Base-by-base conservation (phyloP, 2,329 filamentous ascomycete genomes). In the Aotearoamyces nothofagi region DNA sequence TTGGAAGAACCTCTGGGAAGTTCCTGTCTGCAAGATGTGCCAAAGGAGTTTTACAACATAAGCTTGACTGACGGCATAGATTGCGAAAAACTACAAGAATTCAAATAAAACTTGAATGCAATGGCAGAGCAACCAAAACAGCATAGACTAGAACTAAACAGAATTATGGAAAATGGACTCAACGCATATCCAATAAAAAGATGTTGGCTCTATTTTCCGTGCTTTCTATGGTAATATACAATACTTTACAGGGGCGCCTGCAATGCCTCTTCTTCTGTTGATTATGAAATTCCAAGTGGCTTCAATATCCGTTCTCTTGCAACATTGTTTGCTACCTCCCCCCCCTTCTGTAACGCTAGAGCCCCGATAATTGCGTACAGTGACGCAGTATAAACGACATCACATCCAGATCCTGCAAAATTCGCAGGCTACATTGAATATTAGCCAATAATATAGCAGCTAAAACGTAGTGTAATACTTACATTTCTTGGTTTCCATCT, bases 401-500 rank as follows among this genome's bases (percentile, higher is more conserved):
- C 68, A 15, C 78, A 54, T 40, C 90, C 90, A 0, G 83, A 93
- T 11, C 60, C 57, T 29, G 66, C 52, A 30, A 92, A 62, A 42
- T 84, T 75, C 36, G 75, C 60, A 13, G 73, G 66, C 67, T 75
- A 36, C 10, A 24, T 20, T 7, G 12, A 4, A 25, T 17, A 17
- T 32, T 29, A 31, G 26, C 16, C n/a, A 15, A 22, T 26, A n/a
- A 10, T 19, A 5, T 22, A 13, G 17, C 4, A 12, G 17, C 6
- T 3, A 14, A 3, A 29, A 35, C 30, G 10, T 30, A 26, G n/a
- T 15, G 17, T 22, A 1, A 16, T 30, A 51, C 70, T 48, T 60
- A 92, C 84, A 59, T 78, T 66, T 57, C 69, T 72, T 15, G 90
- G 90, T 53, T 79, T 81, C 90, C 90, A 96, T 56, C 90, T 66